These are phyloP conservation scores for Cardamine resedifolia DNA, from an alignment of 345 rosid species.

Conservation along the genomic window DNA sequence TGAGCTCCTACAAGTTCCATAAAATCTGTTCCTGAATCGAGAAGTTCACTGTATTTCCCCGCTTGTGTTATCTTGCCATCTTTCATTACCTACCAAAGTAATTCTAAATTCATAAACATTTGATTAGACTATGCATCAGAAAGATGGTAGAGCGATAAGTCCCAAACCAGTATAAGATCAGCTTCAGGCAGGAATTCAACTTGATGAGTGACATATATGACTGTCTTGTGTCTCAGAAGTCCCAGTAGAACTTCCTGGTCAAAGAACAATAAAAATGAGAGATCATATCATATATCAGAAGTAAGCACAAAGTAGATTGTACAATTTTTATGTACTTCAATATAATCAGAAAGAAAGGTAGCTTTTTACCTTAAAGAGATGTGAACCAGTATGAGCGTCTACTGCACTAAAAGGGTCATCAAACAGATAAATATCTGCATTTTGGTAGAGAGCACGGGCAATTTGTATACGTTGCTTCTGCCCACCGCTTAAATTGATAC, in stretches of 20 bases:
- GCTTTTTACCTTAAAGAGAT: slow-evolving; percentile 51
- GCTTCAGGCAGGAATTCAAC: slow-evolving; percentile 65
- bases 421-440: slow-evolving; percentile 66
- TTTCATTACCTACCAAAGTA: slow-evolving; percentile 66
- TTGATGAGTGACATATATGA: slow-evolving; percentile 66
- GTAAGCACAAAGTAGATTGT: not conserved
- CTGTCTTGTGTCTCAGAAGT: slow-evolving; percentile 50
- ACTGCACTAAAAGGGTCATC: slow-evolving; percentile 91
- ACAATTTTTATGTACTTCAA: slow-evolving; percentile 7
- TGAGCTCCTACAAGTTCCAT: slow-evolving; percentile 86
- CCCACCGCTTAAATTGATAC: slow-evolving; percentile 82
- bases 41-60: slow-evolving; percentile 68
- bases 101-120: not conserved
- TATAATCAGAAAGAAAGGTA: slow-evolving; percentile 6
- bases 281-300: not conserved
- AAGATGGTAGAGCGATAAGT: slow-evolving; percentile 2
- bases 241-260: slow-evolving; percentile 63
- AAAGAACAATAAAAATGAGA: not conserved
- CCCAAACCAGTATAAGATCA: slow-evolving; percentile 59
- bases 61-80: slow-evolving; percentile 72
- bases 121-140: not conserved
- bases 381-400: slow-evolving; percentile 74
- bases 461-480: slow-evolving; percentile 82
- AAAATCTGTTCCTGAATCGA: slow-evolving; percentile 60
- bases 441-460: slow-evolving; percentile 68